These are phyloP conservation scores for Ophiosphaerella narmari DNA, from an alignment of 2,329 filamentous ascomycete species.

Conservation along the genomic window DNA sequence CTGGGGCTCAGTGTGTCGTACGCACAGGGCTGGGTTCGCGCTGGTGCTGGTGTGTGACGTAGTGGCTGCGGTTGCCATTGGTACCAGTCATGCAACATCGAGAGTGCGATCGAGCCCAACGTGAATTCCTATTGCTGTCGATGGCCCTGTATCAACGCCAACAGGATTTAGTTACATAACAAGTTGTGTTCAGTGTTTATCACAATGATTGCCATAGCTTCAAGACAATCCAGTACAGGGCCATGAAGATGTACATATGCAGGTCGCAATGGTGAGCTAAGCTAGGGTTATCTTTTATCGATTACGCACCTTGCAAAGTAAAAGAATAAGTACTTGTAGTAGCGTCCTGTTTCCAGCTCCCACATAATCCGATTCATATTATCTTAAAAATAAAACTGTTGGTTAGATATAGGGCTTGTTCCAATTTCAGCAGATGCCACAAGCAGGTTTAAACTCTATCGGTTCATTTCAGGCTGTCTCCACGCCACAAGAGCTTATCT, in stretches of 20 bases:
- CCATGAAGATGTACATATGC: conserved; percentile 23
- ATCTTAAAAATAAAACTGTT: too few relatives aligned
- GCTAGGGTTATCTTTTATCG: conserved; percentile 33
- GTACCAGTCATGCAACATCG: conserved; percentile 16
- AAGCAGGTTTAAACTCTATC: too few relatives aligned
- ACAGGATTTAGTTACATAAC: not conserved
- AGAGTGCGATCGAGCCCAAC: conserved; percentile 14
- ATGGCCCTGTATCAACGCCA: too few relatives aligned
- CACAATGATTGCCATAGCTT: too few relatives aligned
- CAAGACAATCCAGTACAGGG: conserved; percentile 7
- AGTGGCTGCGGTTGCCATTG: conserved; percentile 22
- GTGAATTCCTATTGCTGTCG: conserved; percentile 7
- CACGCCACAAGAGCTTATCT: too few relatives aligned
- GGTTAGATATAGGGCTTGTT: too few relatives aligned
- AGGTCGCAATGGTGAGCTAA: conserved; percentile 22
- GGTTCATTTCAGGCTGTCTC: too few relatives aligned
- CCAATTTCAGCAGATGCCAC: too few relatives aligned
- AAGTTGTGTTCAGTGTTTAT: too few relatives aligned
- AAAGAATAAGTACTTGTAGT: too few relatives aligned
- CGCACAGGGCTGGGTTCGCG: conserved; percentile 24
- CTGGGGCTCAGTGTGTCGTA: conserved; percentile 25
- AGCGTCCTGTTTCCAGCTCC: too few relatives aligned
- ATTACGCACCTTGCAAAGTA: conserved; percentile 32
- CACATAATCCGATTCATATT: too few relatives aligned
- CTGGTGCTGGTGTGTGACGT: conserved; percentile 39